phyloP scores from a whole-genome alignment of 73 alveolate genomes.

The Stentor coeruleus region DNA sequence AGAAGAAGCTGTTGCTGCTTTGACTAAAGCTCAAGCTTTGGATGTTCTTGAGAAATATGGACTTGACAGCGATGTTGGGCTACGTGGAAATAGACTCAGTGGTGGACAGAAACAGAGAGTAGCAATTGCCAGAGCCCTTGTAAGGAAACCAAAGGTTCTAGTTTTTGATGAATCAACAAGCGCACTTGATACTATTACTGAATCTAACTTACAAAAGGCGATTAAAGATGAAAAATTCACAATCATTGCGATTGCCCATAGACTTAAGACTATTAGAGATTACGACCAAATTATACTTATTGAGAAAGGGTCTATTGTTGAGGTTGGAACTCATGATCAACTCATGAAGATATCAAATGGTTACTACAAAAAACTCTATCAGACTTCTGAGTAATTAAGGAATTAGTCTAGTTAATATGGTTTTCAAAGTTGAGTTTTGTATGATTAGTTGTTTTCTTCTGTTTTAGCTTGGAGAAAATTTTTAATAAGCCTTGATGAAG shows the following conservation, averaged over 20 bases:
- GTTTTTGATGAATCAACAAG: constrained; percentile 5
- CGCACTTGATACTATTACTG: not conserved
- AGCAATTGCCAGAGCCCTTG: not conserved
- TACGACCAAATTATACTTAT: not conserved
- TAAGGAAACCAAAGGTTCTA: constrained; percentile 4
- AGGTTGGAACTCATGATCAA: constrained; percentile 16
- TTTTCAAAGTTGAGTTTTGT: too few relatives aligned
- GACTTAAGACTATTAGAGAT: constrained; percentile 3
- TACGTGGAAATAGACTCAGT: not conserved
- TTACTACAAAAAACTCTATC: not conserved
- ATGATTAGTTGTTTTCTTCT: too few relatives aligned
- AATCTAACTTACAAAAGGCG: not conserved
- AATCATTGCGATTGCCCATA: constrained; percentile 18
- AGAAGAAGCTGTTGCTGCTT: constrained; percentile 52
- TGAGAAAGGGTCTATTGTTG: constrained; percentile 10
- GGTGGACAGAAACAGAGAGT: not conserved
- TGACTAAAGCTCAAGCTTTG: constrained; percentile 51
- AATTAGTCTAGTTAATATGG: too few relatives aligned
- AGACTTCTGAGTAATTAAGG: not conserved
- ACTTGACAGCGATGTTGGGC: constrained; percentile 30
- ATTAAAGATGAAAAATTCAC: constrained; percentile 4
- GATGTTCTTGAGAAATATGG: constrained; percentile 69
- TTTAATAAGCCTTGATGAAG: too few relatives aligned
- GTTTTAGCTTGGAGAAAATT: too few relatives aligned
- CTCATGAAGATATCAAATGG: not conserved